Base-by-base conservation (phyloP, 148 eudicot genomes). In the Cornus florida region DNA sequence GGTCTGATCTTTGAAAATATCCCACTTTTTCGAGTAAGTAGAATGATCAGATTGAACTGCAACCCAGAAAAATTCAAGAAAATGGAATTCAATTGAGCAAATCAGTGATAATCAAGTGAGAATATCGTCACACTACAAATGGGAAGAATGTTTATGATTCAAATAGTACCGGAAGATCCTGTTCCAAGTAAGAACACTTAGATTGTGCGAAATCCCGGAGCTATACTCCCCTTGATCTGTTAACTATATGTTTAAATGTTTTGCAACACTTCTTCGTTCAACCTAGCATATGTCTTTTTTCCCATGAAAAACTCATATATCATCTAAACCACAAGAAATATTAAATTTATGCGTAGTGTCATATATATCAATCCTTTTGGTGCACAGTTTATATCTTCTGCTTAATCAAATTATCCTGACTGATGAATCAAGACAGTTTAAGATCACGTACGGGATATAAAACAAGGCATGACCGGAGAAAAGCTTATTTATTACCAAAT, bases 141-240 rank as follows among this genome's bases (percentile, higher is more conserved):
- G 77, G 46, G 62, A 73, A 67, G 71, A 72, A 43, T 41, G 64
- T 32, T 17, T 65, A 66, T 46, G 82, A 73, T 74, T 79, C 82
- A 32, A 59, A 46, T 50, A 38, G 39, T 33, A 17, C 11, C 46
- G 76, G 33, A 62, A 48, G 68, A 38, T 6, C 20, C 10, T 41
- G 48, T 38, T 62, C 38, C 7, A 28, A 28, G 28, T 28, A 28
- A 28, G 28, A 28, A 28, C 28, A 28, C 28, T 28, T 28, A 28
- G 28, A 28, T 28, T 79, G 81, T 79, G 64, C 56, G 10, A 71
- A 41, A 79, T 23, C 81, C 81, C 22, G 46, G 62, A 31, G 76
- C 81, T 46, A 76, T 79, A 28, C 38, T 79, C 11, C 81, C 81
- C 24, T 79, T 43, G 82, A 20, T 73, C 73, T 8, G 66, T 79